Evolutionary conservation across 2,329 filamentous ascomycete species (phyloP).

Genomic region (Pseudogymnoascus sp.): DNA sequence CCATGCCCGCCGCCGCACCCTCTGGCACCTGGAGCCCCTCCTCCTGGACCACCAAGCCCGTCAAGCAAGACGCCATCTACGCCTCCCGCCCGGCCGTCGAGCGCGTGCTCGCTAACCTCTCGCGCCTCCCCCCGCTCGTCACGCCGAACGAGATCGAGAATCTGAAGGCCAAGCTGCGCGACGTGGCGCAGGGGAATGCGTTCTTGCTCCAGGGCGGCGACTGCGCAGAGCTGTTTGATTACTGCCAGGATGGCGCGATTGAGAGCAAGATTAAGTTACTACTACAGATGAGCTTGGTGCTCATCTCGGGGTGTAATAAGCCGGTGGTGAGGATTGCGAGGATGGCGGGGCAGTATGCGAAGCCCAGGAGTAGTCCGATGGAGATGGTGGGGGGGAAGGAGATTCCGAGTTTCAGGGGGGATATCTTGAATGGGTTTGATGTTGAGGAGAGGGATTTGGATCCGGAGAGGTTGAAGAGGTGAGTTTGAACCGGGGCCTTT

Average conservation of each 20-base stretch:
- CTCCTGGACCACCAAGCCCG: conserved; percentile 70
- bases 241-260: conserved; percentile 81
- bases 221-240: conserved; percentile 95
- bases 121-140: conserved; percentile 65
- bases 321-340: conserved; percentile 88
- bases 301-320: conserved; percentile 77
- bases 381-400: conserved; percentile 72
- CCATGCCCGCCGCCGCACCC: not conserved
- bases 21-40: conserved; percentile 43
- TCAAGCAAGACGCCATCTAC: conserved; percentile 68
- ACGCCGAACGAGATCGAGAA: conserved; percentile 72
- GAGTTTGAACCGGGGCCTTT: conserved; percentile 23
- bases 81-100: conserved; percentile 51
- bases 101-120: conserved; percentile 54
- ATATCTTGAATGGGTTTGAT: conserved; percentile 87
- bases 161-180: conserved; percentile 67
- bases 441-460: conserved; percentile 70
- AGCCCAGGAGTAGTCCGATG: conserved; percentile 80
- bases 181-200: conserved; percentile 82
- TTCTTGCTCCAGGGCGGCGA: conserved; percentile 95
- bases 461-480: conserved; percentile 70
- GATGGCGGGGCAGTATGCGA: conserved; percentile 97
- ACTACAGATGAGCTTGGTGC: conserved; percentile 90
- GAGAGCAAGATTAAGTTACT: conserved; percentile 95
- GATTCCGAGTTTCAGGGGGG: conserved; percentile 84